Evolutionary conservation across 345 rosid genomes (phyloP).

Genomic region (Gossypium arboreum): DNA sequence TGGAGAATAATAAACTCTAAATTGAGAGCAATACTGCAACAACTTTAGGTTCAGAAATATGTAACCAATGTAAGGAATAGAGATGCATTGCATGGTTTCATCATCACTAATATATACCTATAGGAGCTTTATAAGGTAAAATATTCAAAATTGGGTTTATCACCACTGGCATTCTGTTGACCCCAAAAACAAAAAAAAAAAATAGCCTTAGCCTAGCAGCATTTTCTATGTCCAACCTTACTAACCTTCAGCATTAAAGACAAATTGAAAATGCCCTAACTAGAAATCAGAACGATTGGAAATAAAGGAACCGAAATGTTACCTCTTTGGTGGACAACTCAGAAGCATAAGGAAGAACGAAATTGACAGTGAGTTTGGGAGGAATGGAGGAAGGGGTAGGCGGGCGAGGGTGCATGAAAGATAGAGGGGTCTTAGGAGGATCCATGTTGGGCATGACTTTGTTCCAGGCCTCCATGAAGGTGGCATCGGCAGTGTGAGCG

Average conservation of each 20-base stretch:
- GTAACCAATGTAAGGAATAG: background rate
- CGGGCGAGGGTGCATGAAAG: constrained; percentile 41
- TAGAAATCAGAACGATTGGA: background rate
- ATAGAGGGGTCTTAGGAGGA: constrained; percentile 44
- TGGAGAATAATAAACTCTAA: background rate
- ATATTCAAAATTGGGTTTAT: background rate
- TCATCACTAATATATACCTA: background rate
- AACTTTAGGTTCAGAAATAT: background rate
- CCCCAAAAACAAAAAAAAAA: too few relatives aligned
- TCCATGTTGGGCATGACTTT: constrained; percentile 36
- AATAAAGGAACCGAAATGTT: background rate
- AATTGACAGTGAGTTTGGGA: constrained; percentile 45
- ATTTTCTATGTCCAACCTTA: background rate
- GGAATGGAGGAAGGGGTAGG: constrained; percentile 41
- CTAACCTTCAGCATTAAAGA: background rate
- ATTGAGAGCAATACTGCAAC: background rate
- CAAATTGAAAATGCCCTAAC: background rate
- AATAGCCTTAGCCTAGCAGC: too few relatives aligned
- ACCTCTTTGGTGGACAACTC: constrained; percentile 44
- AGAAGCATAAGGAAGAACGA: constrained; percentile 47
- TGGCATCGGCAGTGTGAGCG: constrained; percentile 25
- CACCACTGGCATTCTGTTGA: background rate
- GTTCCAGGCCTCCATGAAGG: constrained; percentile 44
- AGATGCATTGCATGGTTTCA: background rate
- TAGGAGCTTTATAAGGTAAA: background rate